Evolutionary conservation across 176 grass and related monocot species (phyloP).

Genomic region (Aegilops speltoides): DNA sequence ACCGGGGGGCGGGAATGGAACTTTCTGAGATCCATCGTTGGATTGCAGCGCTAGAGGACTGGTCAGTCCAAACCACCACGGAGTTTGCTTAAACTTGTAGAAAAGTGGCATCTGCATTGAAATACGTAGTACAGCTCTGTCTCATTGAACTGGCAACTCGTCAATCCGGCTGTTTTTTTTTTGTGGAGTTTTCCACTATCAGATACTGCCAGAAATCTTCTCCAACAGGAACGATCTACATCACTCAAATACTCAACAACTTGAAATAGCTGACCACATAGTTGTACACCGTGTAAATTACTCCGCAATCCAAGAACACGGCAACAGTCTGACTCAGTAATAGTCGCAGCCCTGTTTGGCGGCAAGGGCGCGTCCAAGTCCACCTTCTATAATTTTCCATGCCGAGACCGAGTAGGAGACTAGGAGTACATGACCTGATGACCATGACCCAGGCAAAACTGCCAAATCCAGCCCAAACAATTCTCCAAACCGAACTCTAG

Average conservation of each 20-base stretch:
- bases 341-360: background rate
- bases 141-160: background rate
- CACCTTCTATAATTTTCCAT: background rate
- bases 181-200: background rate
- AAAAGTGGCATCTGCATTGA: background rate
- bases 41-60: background rate
- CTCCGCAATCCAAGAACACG: background rate
- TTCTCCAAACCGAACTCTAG: too few species aligned
- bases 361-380: background rate
- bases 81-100: slow-evolving; percentile 36
- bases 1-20: too few species aligned
- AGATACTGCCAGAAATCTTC: too few species aligned
- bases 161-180: too few species aligned
- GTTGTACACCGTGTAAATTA: background rate
- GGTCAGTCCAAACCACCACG: slow-evolving; percentile 36
- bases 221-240: too few species aligned
- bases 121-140: background rate
- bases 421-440: background rate
- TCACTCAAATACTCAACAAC: too few species aligned
- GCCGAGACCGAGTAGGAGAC: slow-evolving; percentile 24
- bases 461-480: too few species aligned
- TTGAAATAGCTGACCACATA: background rate
- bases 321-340: background rate
- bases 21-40: background rate
- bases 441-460: background rate